phyloP scores from a whole-genome alignment of 805 yeast species.

The Starmera caribaea region DNA sequence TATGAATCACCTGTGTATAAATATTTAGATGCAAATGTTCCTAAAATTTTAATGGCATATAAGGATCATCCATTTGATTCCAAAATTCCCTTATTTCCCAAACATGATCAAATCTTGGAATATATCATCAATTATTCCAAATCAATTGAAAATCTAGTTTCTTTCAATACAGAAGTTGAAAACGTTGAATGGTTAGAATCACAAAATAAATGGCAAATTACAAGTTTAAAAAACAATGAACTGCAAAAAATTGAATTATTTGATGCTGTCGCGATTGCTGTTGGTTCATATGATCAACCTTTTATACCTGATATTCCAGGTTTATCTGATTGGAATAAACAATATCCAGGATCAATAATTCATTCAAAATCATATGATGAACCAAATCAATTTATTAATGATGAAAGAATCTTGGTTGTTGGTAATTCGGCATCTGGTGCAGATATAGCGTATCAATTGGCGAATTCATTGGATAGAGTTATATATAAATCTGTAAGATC shows the following conservation, averaged over 20 bases:
- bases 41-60: slow-evolving; percentile 57
- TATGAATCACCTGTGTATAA: slow-evolving; percentile 55
- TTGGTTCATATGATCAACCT: slow-evolving; percentile 60
- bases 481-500: slow-evolving; percentile 44
- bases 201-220: slow-evolving; percentile 33
- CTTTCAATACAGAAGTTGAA: slow-evolving; percentile 38
- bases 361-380: slow-evolving; percentile 52
- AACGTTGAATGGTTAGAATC: slow-evolving; percentile 21
- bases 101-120: slow-evolving; percentile 46
- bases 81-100: slow-evolving; percentile 43
- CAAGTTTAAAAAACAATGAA: slow-evolving; percentile 19
- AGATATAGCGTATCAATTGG: slow-evolving; percentile 58
- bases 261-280: slow-evolving; percentile 56
- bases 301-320: slow-evolving; percentile 48
- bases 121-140: slow-evolving; percentile 51
- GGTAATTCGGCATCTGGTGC: slow-evolving; percentile 75
- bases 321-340: slow-evolving; percentile 33
- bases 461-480: slow-evolving; percentile 28
- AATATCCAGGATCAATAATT: slow-evolving; percentile 35
- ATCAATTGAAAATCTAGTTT: slow-evolving; percentile 30
- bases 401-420: slow-evolving; percentile 45
- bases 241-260: slow-evolving; percentile 22
- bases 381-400: slow-evolving; percentile 30
- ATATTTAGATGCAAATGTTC: slow-evolving; percentile 60
- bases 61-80: slow-evolving; percentile 39